Percentiles rank a stretch among this genome's conserved stretches.
Evolutionary conservation across 331 rosid species (phyloP).

Genomic region (Erythrophleum ivorense): DNA sequence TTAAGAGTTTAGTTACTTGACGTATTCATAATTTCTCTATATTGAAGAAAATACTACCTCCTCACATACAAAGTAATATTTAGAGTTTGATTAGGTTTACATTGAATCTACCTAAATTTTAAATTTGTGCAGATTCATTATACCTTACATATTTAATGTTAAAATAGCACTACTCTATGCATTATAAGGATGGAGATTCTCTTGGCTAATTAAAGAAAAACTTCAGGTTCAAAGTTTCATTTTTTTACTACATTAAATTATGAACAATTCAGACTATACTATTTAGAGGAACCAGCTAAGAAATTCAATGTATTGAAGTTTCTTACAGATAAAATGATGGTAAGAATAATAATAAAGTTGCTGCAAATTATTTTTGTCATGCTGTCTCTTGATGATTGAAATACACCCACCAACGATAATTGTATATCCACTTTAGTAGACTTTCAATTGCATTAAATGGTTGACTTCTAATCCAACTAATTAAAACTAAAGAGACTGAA

Average conservation of each 20-base stretch:
- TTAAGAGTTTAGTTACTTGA: neutral
- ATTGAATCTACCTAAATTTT: neutral
- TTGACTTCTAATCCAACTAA: neutral
- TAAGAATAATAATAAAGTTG: neutral
- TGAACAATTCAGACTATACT: neutral
- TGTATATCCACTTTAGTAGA: slow-evolving; percentile 32
- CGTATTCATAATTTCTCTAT: neutral
- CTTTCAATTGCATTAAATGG: slow-evolving; percentile 25
- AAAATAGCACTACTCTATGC: neutral
- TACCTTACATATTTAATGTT: neutral
- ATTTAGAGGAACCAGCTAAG: slow-evolving; percentile 31
- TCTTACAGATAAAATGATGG: neutral
- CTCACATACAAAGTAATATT: neutral
- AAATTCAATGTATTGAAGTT: slow-evolving; percentile 41
- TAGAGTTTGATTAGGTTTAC: neutral
- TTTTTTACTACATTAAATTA: neutral
- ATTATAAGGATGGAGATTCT: neutral
- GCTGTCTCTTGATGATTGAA: slow-evolving; percentile 21
- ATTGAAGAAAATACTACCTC: neutral
- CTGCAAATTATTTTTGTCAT: neutral
- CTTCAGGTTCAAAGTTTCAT: slow-evolving; percentile 25
- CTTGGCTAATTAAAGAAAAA: neutral
- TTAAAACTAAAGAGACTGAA: neutral
- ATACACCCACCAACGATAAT: slow-evolving; percentile 29
- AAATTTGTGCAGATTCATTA: neutral